phyloP scores from a whole-genome alignment of 306 rosid genomes.

The Datisca glomerata region DNA sequence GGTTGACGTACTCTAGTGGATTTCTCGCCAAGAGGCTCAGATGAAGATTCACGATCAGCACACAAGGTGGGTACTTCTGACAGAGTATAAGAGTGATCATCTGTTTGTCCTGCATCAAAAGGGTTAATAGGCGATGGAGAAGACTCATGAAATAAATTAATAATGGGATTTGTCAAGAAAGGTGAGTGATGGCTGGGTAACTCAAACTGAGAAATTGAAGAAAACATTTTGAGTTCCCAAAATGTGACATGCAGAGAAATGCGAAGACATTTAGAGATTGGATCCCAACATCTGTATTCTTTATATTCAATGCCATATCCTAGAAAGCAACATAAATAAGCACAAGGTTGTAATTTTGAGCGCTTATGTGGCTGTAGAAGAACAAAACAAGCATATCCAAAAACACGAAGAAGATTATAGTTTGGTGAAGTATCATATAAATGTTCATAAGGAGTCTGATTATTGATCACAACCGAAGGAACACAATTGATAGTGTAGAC shows the following conservation, averaged over 20 bases:
- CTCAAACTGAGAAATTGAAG: not conserved
- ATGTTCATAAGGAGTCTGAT: not conserved
- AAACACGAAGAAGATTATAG: not conserved
- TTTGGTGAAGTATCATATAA: not conserved
- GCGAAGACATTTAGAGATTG: not conserved
- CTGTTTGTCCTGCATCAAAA: too few relatives aligned
- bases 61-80: not conserved
- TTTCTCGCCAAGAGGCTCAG: not conserved
- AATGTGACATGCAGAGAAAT: not conserved
- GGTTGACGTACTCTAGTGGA: too few relatives aligned
- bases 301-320: not conserved
- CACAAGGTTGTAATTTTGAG: not conserved
- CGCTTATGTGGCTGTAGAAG: not conserved
- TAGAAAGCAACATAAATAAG: not conserved
- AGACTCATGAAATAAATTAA: not conserved
- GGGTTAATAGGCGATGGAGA: too few relatives aligned
- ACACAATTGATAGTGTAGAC: not conserved
- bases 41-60: not conserved
- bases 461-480: not conserved
- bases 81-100: not conserved
- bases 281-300: not conserved
- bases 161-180: not conserved
- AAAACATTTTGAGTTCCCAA: not conserved
- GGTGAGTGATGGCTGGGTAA: not conserved
- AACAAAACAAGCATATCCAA: not conserved